Percentiles rank a stretch among this genome's conserved stretches.
These are phyloP conservation scores for Saccharomycopsis sp. DNA, from an alignment of 805 yeast species.

Conservation along the genomic window DNA sequence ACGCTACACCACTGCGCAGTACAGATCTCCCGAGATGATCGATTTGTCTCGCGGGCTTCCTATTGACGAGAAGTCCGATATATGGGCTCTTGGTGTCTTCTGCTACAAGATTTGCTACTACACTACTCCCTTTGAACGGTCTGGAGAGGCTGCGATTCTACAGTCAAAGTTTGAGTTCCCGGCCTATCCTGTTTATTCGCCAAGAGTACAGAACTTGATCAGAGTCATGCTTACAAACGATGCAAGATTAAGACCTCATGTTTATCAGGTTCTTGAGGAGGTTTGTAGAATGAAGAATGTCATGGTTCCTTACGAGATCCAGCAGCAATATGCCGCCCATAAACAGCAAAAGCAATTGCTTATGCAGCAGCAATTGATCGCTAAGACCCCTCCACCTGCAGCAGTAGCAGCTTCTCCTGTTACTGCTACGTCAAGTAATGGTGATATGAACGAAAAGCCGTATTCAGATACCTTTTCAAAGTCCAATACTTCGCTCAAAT, in stretches of 20 bases:
- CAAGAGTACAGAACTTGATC: slow-evolving; percentile 66
- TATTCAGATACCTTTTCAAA: slow-evolving; percentile 10
- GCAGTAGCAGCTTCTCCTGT: background rate
- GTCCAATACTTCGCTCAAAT: slow-evolving; percentile 13
- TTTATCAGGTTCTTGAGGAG: slow-evolving; percentile 67
- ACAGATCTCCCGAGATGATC: slow-evolving; percentile 93
- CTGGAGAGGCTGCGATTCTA: slow-evolving; percentile 78
- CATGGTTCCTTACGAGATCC: slow-evolving; percentile 36
- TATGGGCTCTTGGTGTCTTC: slow-evolving; percentile 95
- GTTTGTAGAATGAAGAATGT: slow-evolving; percentile 55
- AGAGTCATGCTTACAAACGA: slow-evolving; percentile 76
- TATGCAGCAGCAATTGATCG: slow-evolving; percentile 4
- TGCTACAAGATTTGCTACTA: slow-evolving; percentile 86
- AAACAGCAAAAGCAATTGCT: slow-evolving; percentile 12
- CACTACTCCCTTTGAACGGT: slow-evolving; percentile 86
- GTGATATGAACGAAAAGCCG: slow-evolving; percentile 4
- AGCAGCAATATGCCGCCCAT: slow-evolving; percentile 21
- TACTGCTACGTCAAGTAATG: background rate
- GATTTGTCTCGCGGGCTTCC: slow-evolving; percentile 79
- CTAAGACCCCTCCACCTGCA: background rate
- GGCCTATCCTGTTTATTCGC: slow-evolving; percentile 58
- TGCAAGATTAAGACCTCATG: slow-evolving; percentile 78
- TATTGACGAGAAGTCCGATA: slow-evolving; percentile 86
- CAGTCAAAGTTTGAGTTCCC: slow-evolving; percentile 82
- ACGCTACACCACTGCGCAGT: slow-evolving; percentile 92